Evolutionary conservation across 192 early-diverging fungal species (phyloP).

Genomic region (Coemansia sp.): DNA sequence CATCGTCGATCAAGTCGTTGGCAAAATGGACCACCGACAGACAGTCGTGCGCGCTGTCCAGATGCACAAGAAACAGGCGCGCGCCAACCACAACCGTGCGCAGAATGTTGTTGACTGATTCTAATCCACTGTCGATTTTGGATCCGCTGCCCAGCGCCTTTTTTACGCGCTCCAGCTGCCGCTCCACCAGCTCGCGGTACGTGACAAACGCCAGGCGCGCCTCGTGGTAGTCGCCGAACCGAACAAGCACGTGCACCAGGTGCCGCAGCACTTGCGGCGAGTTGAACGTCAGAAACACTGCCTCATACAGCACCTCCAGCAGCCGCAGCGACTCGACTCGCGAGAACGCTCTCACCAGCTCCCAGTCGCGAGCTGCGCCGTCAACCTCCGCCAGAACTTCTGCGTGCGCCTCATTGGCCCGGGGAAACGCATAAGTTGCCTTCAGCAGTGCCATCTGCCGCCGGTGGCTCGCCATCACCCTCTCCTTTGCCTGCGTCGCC

Average conservation of each 20-base stretch:
- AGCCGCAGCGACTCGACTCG: conserved; percentile 58
- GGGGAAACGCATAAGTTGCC: conserved; percentile 59
- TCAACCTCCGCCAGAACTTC: conserved; percentile 65
- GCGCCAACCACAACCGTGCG: conserved; percentile 47
- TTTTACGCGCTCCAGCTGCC: conserved; percentile 41
- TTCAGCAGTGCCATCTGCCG: conserved; percentile 64
- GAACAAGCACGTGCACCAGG: conserved; percentile 58
- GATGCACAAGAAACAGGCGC: conserved; percentile 42
- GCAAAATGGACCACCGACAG: conserved; percentile 49
- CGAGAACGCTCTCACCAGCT: conserved; percentile 54
- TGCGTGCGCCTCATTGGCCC: conserved; percentile 59
- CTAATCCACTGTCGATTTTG: conserved; percentile 7
- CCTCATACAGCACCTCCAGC: conserved; percentile 64
- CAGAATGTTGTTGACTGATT: conserved; percentile 29
- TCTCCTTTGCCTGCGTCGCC: conserved; percentile 22
- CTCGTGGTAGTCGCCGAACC: conserved; percentile 72
- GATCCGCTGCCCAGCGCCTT: conserved; percentile 8
- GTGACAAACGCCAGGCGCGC: conserved; percentile 66
- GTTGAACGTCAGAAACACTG: conserved; percentile 67
- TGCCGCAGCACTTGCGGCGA: conserved; percentile 68
- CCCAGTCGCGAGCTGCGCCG: conserved; percentile 61
- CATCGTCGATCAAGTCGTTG: conserved; percentile 33
- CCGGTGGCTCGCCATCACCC: conserved; percentile 57
- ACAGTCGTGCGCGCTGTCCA: conserved; percentile 33
- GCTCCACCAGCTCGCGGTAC: conserved; percentile 60